A percentile compares a stretch with the other conserved stretches of the same genome.
phyloP scores from a whole-genome alignment of 202 grass and related monocot species.

The Elaeis oleifera region DNA sequence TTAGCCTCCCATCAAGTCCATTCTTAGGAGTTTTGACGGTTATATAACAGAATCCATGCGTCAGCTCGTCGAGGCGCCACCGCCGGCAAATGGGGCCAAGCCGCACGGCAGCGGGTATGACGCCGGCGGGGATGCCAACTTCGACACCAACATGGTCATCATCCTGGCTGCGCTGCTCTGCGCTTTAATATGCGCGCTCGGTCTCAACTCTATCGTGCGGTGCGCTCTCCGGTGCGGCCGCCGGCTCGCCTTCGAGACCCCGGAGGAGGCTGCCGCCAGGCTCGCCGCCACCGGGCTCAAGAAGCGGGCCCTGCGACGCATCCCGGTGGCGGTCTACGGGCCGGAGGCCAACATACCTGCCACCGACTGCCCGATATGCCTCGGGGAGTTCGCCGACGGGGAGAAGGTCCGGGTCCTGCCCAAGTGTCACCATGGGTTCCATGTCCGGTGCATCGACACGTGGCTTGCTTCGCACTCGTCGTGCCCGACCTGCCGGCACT shows the following conservation, averaged over 20 bases:
- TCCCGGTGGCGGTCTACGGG: conserved; percentile 7
- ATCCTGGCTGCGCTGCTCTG: conserved; percentile 5
- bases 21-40: no score
- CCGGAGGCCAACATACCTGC: neutral
- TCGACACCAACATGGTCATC: conserved; percentile 10
- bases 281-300: conserved; percentile 3
- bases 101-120: conserved; percentile 19
- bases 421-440: conserved; percentile 12
- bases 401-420: conserved; percentile 19
- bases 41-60: neutral
- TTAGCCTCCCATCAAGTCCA: no score
- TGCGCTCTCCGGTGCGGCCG: conserved; percentile 14
- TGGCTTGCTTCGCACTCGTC: conserved; percentile 11
- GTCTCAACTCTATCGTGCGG: conserved; percentile 3
- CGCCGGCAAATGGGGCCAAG: conserved; percentile 9
- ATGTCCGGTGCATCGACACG: conserved; percentile 13
- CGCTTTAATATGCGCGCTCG: conserved; percentile 1
- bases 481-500: conserved; percentile 11
- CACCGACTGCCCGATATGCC: conserved; percentile 12
- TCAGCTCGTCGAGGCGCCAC: conserved; percentile 6
- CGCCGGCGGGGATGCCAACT: conserved; percentile 11
- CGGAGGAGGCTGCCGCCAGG: neutral
- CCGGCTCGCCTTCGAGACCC: conserved; percentile 10
- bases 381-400: conserved; percentile 11
- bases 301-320: neutral